These are phyloP conservation scores for Lasiodiplodia hormozganensis DNA, from an alignment of 2,329 filamentous ascomycete species.

Conservation along the genomic window DNA sequence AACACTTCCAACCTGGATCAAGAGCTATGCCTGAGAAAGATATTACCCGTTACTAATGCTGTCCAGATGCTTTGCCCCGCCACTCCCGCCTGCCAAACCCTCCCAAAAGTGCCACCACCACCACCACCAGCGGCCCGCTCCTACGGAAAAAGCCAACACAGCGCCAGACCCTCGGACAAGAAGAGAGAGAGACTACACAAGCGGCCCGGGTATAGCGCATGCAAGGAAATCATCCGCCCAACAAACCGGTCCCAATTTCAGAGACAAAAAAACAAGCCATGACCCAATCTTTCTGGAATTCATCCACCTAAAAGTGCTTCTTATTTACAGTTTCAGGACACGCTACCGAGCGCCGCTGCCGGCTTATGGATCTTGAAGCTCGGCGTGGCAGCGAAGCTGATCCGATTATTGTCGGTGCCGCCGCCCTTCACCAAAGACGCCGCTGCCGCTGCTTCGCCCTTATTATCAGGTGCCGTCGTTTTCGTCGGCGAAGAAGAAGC, in stretches of 20 bases:
- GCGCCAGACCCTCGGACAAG: no score
- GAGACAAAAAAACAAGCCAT: neutral
- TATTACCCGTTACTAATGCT: no score
- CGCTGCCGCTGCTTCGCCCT: neutral
- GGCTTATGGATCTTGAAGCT: slow-evolving; percentile 26
- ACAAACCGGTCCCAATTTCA: neutral
- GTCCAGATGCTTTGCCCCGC: no score
- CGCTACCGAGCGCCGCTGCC: slow-evolving; percentile 12
- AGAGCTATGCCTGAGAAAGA: no score
- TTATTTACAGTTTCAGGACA: slow-evolving; percentile 15
- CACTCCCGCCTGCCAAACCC: no score
- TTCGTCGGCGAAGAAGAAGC: neutral
- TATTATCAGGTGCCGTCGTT: neutral
- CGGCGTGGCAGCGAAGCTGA: slow-evolving; percentile 18
- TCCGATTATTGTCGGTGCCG: neutral
- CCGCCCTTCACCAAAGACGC: neutral
- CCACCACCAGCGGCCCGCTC: no score
- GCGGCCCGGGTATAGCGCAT: no score
- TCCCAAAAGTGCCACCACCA: no score
- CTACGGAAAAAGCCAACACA: no score
- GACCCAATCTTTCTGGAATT: neutral
- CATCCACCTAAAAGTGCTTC: neutral
- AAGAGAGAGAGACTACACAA: no score
- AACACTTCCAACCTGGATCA: no score
- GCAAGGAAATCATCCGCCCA: neutral